phyloP scores from a whole-genome alignment of 768 basidiomycete species.

The Calocybe gangraenosa region DNA sequence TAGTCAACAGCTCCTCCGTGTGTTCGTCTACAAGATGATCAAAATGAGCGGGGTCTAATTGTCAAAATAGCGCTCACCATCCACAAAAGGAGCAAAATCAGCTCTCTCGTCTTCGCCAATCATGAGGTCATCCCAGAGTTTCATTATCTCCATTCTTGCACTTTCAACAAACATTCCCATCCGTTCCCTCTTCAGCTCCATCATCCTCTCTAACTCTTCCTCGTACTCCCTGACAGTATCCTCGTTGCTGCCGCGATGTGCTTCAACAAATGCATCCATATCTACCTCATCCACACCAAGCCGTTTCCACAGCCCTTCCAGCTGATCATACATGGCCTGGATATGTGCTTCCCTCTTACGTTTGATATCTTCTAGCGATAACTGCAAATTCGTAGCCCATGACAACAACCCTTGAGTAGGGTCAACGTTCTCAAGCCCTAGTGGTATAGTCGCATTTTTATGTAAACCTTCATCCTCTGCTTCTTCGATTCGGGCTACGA shows the following conservation, averaged over 20 bases:
- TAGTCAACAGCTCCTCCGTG: constrained; percentile 79
- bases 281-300: constrained; percentile 75
- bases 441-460: constrained; percentile 30
- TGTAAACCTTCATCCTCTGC: constrained; percentile 45
- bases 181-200: constrained; percentile 81
- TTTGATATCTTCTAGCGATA: constrained; percentile 69
- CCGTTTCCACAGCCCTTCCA: constrained; percentile 87
- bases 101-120: constrained; percentile 76
- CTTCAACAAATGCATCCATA: constrained; percentile 92
- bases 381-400: constrained; percentile 60
- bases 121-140: constrained; percentile 85
- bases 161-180: constrained; percentile 83
- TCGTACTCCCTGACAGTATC: constrained; percentile 80
- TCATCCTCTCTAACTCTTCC: constrained; percentile 85
- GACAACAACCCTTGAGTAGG: constrained; percentile 71
- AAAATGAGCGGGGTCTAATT: not conserved
- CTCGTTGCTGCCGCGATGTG: constrained; percentile 77
- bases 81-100: constrained; percentile 77
- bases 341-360: constrained; percentile 76
- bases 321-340: constrained; percentile 89
- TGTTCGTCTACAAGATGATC: constrained; percentile 59
- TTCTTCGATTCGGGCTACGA: constrained; percentile 60
- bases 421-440: constrained; percentile 71
- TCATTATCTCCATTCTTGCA: constrained; percentile 76
- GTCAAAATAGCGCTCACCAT: constrained; percentile 51